Evolutionary conservation across 495 filamentous ascomycete species (phyloP).

Genomic region (Daldinia bambusicola): DNA sequence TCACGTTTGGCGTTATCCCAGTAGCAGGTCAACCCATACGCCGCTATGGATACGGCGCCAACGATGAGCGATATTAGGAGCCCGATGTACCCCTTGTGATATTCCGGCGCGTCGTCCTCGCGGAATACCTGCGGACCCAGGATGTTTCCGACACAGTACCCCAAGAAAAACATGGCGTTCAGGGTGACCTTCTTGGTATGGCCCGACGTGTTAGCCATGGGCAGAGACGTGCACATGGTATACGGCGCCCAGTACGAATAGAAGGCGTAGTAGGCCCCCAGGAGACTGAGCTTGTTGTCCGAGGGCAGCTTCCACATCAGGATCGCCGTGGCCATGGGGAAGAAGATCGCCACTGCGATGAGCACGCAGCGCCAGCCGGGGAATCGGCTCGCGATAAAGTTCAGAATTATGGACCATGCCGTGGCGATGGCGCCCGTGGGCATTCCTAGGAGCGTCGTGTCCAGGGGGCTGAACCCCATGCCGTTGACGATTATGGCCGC

Average conservation of each 20-base stretch:
- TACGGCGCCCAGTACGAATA: conserved; percentile 68
- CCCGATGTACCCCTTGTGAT: conserved; percentile 54
- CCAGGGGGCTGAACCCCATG: conserved; percentile 65
- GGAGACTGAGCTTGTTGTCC: conserved; percentile 58
- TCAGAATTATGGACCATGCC: conserved; percentile 64
- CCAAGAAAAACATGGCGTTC: conserved; percentile 66
- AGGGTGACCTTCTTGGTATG: conserved; percentile 73
- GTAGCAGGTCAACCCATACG: conserved; percentile 15
- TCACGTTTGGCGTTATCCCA: conserved; percentile 16
- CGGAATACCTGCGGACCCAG: background rate
- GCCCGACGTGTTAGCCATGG: conserved; percentile 54
- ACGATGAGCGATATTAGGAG: conserved; percentile 47
- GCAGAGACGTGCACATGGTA: conserved; percentile 67
- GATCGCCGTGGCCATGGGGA: conserved; percentile 63
- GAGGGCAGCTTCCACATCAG: conserved; percentile 63
- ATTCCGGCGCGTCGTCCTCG: conserved; percentile 19
- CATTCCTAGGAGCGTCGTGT: conserved; percentile 64
- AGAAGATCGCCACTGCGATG: conserved; percentile 55
- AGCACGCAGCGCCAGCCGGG: conserved; percentile 66
- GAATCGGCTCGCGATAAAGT: conserved; percentile 57
- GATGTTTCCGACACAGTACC: conserved; percentile 48
- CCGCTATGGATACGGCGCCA: conserved; percentile 4
- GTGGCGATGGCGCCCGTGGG: conserved; percentile 68
- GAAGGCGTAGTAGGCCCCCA: conserved; percentile 63
- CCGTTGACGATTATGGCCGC: conserved; percentile 70